Percentiles rank a stretch among this genome's conserved stretches.
Conservation (phyloP, 2,329 filamentous ascomycete genomes). For the Knoxdaviesia capensis region DNA sequence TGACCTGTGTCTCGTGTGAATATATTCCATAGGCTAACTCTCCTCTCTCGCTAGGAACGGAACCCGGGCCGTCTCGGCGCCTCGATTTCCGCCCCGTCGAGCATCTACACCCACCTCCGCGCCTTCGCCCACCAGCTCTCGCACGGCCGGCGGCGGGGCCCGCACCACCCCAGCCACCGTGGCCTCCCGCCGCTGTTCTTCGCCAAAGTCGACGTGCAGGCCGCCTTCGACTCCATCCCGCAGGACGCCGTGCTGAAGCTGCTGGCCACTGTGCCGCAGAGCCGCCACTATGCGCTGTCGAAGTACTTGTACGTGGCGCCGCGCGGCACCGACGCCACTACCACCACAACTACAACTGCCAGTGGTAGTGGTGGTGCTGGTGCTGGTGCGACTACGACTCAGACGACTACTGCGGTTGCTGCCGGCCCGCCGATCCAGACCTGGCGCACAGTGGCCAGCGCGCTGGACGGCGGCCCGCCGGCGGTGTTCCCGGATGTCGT, state of each 20-base stretch:
- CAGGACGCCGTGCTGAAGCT: conserved; percentile 53
- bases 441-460: conserved; percentile 35
- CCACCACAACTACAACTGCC: too few relatives aligned
- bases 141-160: conserved; percentile 4
- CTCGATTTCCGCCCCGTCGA: conserved; percentile 60
- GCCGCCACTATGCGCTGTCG: conserved; percentile 46
- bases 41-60: conserved; percentile 11
- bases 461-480: too few relatives aligned
- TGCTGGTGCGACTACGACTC: too few relatives aligned
- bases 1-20: too few relatives aligned
- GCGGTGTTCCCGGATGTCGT: too few relatives aligned
- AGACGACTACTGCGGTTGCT: conserved; percentile 6
- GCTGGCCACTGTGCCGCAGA: conserved; percentile 33
- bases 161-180: too few relatives aligned
- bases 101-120: conserved; percentile 57
- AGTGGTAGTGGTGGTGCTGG: too few relatives aligned
- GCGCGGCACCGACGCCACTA: too few relatives aligned
- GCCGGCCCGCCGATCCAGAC: conserved; percentile 19
- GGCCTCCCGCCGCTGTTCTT: conserved; percentile 56
- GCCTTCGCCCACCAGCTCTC: conserved; percentile 37
- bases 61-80: conserved; percentile 49
- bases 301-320: conserved; percentile 57
- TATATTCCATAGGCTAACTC: too few relatives aligned
- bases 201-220: conserved; percentile 77
- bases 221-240: conserved; percentile 90